Evolutionary conservation across 108 stramenopile genomes (phyloP).

Genomic region (Chaetoceros muelleri): DNA sequence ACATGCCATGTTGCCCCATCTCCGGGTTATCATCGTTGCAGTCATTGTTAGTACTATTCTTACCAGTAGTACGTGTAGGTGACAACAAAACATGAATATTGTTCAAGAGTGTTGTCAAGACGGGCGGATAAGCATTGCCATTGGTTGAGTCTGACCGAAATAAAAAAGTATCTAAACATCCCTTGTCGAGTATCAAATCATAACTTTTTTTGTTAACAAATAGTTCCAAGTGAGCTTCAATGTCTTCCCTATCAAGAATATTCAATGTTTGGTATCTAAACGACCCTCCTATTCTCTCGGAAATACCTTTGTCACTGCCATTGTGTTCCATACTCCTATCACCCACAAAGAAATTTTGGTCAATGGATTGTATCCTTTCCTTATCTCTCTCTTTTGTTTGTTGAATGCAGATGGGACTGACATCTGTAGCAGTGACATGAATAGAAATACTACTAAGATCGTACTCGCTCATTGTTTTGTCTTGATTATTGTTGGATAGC

Average conservation of each 20-base stretch:
- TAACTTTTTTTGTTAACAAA: slow-evolving; percentile 12
- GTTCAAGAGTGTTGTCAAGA: slow-evolving; percentile 38
- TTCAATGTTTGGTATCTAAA: slow-evolving; percentile 41
- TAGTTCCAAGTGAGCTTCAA: slow-evolving; percentile 1
- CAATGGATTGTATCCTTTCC: too few species aligned
- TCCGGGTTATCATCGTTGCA: slow-evolving; percentile 2
- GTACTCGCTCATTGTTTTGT: too few species aligned
- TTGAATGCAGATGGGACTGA: slow-evolving; percentile 52
- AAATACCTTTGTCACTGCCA: too few species aligned
- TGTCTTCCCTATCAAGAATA: slow-evolving; percentile 15
- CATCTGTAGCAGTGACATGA: slow-evolving; percentile 51
- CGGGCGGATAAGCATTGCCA: slow-evolving; percentile 19
- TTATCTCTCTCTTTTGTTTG: slow-evolving; percentile 30
- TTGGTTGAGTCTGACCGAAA: slow-evolving; percentile 65
- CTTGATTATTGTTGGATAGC: neutral
- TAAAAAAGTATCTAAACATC: slow-evolving; percentile 67
- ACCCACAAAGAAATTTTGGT: neutral
- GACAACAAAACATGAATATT: slow-evolving; percentile 52
- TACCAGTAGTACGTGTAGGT: too few species aligned
- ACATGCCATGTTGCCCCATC: slow-evolving; percentile 31
- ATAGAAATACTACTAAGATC: too few species aligned
- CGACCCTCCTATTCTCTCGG: neutral
- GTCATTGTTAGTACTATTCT: too few species aligned
- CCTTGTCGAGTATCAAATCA: slow-evolving; percentile 63
- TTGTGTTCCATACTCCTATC: too few species aligned